Evolutionary conservation across 1,284 basidiomycete species (phyloP).

Genomic region (Paramarasmius palmivorus): DNA sequence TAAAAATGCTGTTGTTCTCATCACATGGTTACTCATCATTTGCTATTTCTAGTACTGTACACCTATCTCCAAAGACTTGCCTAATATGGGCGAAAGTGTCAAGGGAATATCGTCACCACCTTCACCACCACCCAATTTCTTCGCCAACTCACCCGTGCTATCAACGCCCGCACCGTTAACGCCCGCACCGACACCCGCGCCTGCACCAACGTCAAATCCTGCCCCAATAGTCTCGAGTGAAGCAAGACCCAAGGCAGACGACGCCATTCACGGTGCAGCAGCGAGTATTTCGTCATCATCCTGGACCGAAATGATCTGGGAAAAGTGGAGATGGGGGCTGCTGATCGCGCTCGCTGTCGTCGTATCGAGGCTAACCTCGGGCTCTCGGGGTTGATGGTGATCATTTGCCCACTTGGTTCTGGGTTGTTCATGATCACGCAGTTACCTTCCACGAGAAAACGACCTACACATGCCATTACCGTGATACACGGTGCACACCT

Average conservation of each 20-base stretch:
- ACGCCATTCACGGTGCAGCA: slow-evolving; percentile 23
- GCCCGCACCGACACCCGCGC: slow-evolving; percentile 3
- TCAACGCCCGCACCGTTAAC: slow-evolving; percentile 17
- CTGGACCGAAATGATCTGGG: slow-evolving; percentile 73
- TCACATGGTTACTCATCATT: slow-evolving; percentile 9
- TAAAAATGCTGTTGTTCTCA: slow-evolving; percentile 6
- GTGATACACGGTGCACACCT: too few species aligned
- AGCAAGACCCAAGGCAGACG: slow-evolving; percentile 11
- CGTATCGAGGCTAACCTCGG: slow-evolving; percentile 65
- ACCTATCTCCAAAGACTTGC: slow-evolving; percentile 66
- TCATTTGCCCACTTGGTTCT: too few species aligned
- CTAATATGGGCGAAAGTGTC: slow-evolving; percentile 86
- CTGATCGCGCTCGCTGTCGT: slow-evolving; percentile 74
- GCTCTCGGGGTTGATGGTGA: background rate
- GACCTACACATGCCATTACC: too few species aligned
- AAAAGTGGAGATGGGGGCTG: slow-evolving; percentile 83
- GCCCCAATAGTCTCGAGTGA: background rate
- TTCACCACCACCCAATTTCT: slow-evolving; percentile 21
- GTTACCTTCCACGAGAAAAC: too few species aligned
- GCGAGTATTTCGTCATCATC: slow-evolving; percentile 49
- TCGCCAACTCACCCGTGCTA: slow-evolving; percentile 6
- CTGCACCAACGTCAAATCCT: slow-evolving; percentile 10
- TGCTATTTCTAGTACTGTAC: slow-evolving; percentile 61
- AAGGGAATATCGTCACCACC: slow-evolving; percentile 43
- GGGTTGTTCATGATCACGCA: too few species aligned